Conservation (phyloP, 164 flowering plant species). For the Umbilicus rupestris region DNA sequence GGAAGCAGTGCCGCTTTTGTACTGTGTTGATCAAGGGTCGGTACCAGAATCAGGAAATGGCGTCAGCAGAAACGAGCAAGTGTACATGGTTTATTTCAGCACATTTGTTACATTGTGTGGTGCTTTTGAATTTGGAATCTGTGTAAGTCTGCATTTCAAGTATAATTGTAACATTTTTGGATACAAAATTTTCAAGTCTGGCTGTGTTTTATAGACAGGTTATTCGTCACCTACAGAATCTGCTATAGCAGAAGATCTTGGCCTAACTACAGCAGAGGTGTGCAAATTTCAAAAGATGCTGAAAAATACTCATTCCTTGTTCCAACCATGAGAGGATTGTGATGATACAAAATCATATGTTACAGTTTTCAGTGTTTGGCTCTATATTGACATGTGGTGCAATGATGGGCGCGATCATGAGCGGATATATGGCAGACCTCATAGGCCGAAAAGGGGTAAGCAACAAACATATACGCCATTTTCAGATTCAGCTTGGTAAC, state of each 20-base stretch:
- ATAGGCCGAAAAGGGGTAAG: slow-evolving; percentile 58
- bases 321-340: too few relatives aligned
- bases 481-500: too few relatives aligned
- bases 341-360: too few relatives aligned
- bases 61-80: not conserved
- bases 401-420: slow-evolving; percentile 48
- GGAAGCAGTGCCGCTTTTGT: too few relatives aligned
- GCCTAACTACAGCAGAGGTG: slow-evolving; percentile 69
- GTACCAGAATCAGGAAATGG: not conserved
- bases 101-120: slow-evolving; percentile 2
- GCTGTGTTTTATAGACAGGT: slow-evolving; percentile 70
- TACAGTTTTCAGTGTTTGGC: slow-evolving; percentile 70
- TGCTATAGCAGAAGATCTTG: slow-evolving; percentile 57
- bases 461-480: too few relatives aligned
- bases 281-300: too few relatives aligned
- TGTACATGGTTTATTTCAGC: slow-evolving; percentile 5
- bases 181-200: too few relatives aligned
- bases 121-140: not conserved
- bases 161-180: too few relatives aligned
- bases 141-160: slow-evolving; percentile 3
- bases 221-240: slow-evolving; percentile 79
- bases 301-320: too few relatives aligned
- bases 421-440: slow-evolving; percentile 49
- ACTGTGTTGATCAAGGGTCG: too few relatives aligned
- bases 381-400: slow-evolving; percentile 58